Conservation (phyloP, 495 filamentous ascomycete genomes). For the Tuber indicum region DNA sequence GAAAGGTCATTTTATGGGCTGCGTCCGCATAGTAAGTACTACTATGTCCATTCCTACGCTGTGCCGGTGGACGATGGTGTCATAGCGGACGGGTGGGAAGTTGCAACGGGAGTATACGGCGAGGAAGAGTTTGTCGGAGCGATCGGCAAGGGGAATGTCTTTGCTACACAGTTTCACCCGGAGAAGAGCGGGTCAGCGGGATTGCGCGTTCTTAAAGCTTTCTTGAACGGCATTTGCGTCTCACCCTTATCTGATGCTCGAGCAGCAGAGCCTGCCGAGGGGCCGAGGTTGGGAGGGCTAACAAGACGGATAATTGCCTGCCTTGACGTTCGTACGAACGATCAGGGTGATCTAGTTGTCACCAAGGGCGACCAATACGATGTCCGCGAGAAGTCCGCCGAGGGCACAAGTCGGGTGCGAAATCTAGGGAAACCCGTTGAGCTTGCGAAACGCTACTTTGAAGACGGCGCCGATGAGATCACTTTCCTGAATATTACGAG, state of each 20-base stretch:
- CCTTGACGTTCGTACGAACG: conserved; percentile 93
- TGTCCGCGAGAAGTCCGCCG: conserved; percentile 83
- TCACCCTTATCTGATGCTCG: conserved; percentile 40
- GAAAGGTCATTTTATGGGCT: conserved; percentile 61
- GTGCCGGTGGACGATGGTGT: conserved; percentile 73
- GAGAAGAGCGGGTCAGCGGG: conserved; percentile 94
- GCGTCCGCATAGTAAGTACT: conserved; percentile 79
- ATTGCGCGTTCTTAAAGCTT: conserved; percentile 72
- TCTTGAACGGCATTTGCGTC: conserved; percentile 61
- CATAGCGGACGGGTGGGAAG: conserved; percentile 65
- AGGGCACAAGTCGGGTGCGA: conserved; percentile 60
- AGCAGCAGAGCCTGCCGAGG: conserved; percentile 32
- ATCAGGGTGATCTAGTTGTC: conserved; percentile 88
- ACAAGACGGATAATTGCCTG: conserved; percentile 91
- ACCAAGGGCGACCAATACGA: conserved; percentile 99
- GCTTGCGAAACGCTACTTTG: conserved; percentile 88
- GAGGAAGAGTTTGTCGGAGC: conserved; percentile 88
- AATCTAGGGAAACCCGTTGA: conserved; percentile 96
- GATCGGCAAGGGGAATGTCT: conserved; percentile 70
- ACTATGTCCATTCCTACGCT: conserved; percentile 95
- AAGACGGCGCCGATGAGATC: conserved; percentile 92
- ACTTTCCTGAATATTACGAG: conserved; percentile 98
- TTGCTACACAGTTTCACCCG: conserved; percentile 94
- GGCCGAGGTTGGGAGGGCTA: conserved; percentile 52
- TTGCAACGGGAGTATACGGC: conserved; percentile 82